phyloP scores from a whole-genome alignment of 192 early-diverging fungal species.

The Umbelopsis sp. region DNA sequence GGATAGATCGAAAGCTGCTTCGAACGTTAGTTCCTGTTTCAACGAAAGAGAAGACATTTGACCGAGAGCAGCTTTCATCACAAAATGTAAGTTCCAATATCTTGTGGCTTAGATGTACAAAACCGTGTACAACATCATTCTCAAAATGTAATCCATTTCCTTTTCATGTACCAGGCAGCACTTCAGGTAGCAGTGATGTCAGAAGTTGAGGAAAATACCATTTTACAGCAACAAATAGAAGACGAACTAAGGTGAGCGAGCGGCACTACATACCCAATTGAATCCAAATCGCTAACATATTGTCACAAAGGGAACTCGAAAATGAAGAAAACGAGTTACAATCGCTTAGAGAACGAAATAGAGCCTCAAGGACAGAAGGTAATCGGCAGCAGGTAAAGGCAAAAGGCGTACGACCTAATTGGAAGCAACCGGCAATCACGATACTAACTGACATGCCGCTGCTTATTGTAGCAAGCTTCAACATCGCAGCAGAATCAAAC shows the following conservation, averaged over 20 bases:
- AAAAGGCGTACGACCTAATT: background rate
- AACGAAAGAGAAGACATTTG: slow-evolving; percentile 4
- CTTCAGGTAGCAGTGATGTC: slow-evolving; percentile 11
- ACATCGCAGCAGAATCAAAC: background rate
- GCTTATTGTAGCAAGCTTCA: background rate
- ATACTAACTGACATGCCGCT: background rate
- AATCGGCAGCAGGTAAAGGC: background rate
- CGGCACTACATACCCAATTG: too few relatives aligned
- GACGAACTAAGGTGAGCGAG: background rate
- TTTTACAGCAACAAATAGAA: slow-evolving; percentile 13
- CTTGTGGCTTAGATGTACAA: too few relatives aligned
- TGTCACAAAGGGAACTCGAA: background rate
- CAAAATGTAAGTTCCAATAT: background rate
- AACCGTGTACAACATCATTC: too few relatives aligned
- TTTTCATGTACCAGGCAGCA: background rate
- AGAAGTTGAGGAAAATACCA: slow-evolving; percentile 4
- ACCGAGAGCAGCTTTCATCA: slow-evolving; percentile 1
- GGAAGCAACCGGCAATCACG: background rate
- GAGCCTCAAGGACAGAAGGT: background rate
- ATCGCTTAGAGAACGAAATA: background rate
- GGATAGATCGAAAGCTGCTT: slow-evolving; percentile 2
- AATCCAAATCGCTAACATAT: too few relatives aligned
- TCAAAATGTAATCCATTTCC: too few relatives aligned
- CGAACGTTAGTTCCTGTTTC: slow-evolving; percentile 12
- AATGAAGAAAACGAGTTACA: background rate